Percentiles rank a stretch among this genome's conserved stretches.
Conservation (phyloP, 257 asterid genomes). For the Dorcoceras hygrometricum region DNA sequence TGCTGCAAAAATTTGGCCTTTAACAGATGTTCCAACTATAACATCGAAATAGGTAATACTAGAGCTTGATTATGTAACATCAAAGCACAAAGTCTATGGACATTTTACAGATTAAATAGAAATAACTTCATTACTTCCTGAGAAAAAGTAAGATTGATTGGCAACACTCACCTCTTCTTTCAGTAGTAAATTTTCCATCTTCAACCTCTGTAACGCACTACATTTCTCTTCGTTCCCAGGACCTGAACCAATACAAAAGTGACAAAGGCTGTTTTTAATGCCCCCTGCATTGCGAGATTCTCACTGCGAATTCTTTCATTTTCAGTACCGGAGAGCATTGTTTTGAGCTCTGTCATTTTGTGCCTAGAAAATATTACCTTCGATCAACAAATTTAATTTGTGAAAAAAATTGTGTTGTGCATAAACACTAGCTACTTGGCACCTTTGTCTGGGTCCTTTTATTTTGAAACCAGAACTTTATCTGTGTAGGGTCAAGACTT, state of each 20-base stretch:
- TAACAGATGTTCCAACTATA: constrained; percentile 5
- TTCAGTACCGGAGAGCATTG: constrained; percentile 41
- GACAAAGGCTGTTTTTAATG: constrained; percentile 41
- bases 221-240: constrained; percentile 39
- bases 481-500: constrained; percentile 59
- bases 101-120: neutral
- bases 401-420: neutral
- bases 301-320: constrained; percentile 51
- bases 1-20: constrained; percentile 31
- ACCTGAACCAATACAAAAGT: constrained; percentile 36
- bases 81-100: neutral
- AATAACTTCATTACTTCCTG: neutral
- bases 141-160: neutral
- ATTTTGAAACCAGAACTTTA: constrained; percentile 76
- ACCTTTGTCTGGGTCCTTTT: constrained; percentile 64
- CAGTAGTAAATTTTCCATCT: constrained; percentile 46
- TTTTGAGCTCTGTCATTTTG: constrained; percentile 53
- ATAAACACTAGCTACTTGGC: neutral
- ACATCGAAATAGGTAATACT: constrained; percentile 7
- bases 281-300: constrained; percentile 52
- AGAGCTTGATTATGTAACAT: neutral
- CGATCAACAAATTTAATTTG: neutral
- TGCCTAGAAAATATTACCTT: constrained; percentile 31
- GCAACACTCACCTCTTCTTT: constrained; percentile 46
- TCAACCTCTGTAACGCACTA: constrained; percentile 34